Evolutionary conservation across 495 filamentous ascomycete genomes (phyloP).

Genomic region (Cryomyces antarcticus): DNA sequence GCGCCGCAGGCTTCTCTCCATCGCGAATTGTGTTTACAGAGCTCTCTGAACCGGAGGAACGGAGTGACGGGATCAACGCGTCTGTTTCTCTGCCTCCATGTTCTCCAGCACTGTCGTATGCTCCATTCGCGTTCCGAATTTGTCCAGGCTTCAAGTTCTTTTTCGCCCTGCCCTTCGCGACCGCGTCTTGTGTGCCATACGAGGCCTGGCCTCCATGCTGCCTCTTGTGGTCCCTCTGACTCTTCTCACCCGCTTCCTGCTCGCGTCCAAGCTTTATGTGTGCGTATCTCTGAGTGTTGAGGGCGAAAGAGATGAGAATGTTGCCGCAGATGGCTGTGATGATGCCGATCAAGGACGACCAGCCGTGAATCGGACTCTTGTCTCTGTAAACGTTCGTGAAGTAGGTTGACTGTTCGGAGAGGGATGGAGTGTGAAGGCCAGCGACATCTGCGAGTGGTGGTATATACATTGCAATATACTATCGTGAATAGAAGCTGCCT

Average conservation of each 20-base stretch:
- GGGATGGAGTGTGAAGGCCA: no score
- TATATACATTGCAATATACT: no score
- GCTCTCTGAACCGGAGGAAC: neutral
- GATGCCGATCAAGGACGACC: constrained; percentile 79
- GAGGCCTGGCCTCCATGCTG: constrained; percentile 1
- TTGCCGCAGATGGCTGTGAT: constrained; percentile 80
- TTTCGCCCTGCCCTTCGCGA: constrained; percentile 10
- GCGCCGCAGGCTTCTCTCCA: constrained; percentile 8
- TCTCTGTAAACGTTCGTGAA: no score
- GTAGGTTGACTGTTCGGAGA: no score
- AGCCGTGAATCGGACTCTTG: no score
- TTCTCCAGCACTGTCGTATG: constrained; percentile 3
- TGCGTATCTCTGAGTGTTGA: constrained; percentile 92
- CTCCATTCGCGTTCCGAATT: neutral
- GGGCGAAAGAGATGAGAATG: constrained; percentile 77
- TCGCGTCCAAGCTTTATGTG: constrained; percentile 58
- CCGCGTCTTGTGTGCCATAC: constrained; percentile 18
- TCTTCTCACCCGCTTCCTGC: constrained; percentile 23
- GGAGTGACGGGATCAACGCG: constrained; percentile 14
- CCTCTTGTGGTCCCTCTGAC: constrained; percentile 11
- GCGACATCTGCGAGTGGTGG: no score
- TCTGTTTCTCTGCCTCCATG: constrained; percentile 6
- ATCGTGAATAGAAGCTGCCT: no score
- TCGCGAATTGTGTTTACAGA: neutral
- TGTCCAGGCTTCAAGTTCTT: constrained; percentile 3